Conservation (phyloP, 345 rosid species). For the Noccaea caerulescens region DNA sequence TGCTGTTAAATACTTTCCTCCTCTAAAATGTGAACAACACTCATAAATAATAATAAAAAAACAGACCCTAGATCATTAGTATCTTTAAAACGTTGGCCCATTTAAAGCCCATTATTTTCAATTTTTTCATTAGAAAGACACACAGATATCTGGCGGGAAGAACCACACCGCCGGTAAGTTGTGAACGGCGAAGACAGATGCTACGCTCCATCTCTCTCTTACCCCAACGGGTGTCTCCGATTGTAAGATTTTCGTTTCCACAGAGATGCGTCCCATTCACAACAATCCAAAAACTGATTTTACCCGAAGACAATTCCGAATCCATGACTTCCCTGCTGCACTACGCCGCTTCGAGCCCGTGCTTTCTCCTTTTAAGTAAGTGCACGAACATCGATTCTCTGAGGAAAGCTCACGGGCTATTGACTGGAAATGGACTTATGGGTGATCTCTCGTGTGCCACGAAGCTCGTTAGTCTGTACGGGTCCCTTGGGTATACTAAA, state of each 20-base stretch:
- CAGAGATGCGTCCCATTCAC: conserved; percentile 37
- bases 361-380: conserved; percentile 50
- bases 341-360: conserved; percentile 42
- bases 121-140: neutral
- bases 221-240: conserved; percentile 22
- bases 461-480: conserved; percentile 66
- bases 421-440: conserved; percentile 54
- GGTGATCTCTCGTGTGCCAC: conserved; percentile 55
- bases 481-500: conserved; percentile 52
- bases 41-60: neutral
- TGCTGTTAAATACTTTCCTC: neutral
- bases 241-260: conserved; percentile 30
- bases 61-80: neutral
- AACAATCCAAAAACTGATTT: neutral
- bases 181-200: conserved; percentile 32
- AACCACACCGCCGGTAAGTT: conserved; percentile 25
- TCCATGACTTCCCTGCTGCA: conserved; percentile 33
- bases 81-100: neutral
- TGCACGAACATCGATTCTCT: conserved; percentile 56
- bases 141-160: conserved; percentile 36
- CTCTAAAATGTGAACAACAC: neutral
- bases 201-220: conserved; percentile 29
- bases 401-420: conserved; percentile 50
- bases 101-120: neutral
- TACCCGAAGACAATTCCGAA: conserved; percentile 19